Evolutionary conservation across 2,329 filamentous ascomycete genomes (phyloP).

Genomic region (Sclerotinia minor): DNA sequence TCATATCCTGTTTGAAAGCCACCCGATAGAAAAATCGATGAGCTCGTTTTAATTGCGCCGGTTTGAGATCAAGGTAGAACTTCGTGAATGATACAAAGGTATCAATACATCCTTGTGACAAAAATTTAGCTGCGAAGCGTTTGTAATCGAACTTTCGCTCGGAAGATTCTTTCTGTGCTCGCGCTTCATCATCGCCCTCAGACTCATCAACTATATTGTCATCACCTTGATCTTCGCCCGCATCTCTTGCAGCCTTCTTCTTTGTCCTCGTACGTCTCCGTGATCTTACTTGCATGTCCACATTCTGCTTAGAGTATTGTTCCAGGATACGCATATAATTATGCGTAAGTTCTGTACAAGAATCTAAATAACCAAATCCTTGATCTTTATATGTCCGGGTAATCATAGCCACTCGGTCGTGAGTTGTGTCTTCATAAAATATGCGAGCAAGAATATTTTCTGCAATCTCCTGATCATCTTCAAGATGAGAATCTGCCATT

Average conservation of each 20-base stretch:
- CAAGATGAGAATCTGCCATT: slow-evolving; percentile 79
- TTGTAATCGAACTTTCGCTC: slow-evolving; percentile 95
- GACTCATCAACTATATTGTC: slow-evolving; percentile 59
- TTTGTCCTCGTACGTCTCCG: slow-evolving; percentile 71
- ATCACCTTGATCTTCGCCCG: slow-evolving; percentile 46
- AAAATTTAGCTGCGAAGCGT: slow-evolving; percentile 77
- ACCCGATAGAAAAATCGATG: slow-evolving; percentile 94
- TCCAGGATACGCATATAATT: slow-evolving; percentile 92
- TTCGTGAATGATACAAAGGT: slow-evolving; percentile 80
- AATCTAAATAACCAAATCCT: slow-evolving; percentile 89
- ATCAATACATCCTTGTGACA: slow-evolving; percentile 81
- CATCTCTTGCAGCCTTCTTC: slow-evolving; percentile 61
- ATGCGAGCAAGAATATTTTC: slow-evolving; percentile 95
- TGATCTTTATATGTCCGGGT: slow-evolving; percentile 88
- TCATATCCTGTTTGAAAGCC: slow-evolving; percentile 92
- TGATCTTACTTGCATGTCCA: slow-evolving; percentile 88
- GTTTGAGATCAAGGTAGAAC: slow-evolving; percentile 77
- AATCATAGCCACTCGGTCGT: slow-evolving; percentile 81
- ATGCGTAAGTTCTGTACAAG: slow-evolving; percentile 85
- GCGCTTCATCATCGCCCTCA: slow-evolving; percentile 71
- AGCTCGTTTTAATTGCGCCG: slow-evolving; percentile 81
- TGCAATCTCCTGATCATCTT: slow-evolving; percentile 96
- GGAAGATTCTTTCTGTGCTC: slow-evolving; percentile 68
- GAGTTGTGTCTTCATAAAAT: slow-evolving; percentile 97
- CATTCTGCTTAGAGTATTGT: slow-evolving; percentile 90